Base-by-base conservation (phyloP, 805 yeast genomes). In the Candida ponderosae region DNA sequence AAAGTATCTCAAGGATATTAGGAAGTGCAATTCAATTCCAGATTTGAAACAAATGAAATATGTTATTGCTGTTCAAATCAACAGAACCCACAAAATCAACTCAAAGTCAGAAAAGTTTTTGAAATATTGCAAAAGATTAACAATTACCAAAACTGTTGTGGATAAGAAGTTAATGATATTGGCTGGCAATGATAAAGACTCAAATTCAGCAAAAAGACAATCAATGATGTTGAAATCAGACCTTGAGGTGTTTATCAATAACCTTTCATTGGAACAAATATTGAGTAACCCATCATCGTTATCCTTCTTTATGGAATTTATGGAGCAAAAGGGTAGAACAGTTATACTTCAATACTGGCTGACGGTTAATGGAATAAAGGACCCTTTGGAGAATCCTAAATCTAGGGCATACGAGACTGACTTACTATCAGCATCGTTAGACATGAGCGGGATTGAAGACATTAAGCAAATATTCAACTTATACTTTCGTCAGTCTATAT, bases 291-390 rank as follows among this genome's bases (percentile, higher is more conserved):
- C 77, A 3, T 48, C 68, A 0, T 66, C 73, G 6, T 50, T 74
- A 6, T 58, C 73, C 1, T 68, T 62, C 34, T 76, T 76, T 41
- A 68, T 63, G 61, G 75, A 69, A 35, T 76, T 68, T 44, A 73
- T 77, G 80, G 76, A 72, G 24, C 68, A 66, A 35, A 50, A 76
- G 16, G 55, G 62, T 4, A 55, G 74, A 33, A 57, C 67, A 1
- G 59, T 58, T 0, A 51, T 78, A 21, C 50, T 86, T 4, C 79
- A 78, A 32, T 77, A 76, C 42, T 83, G 88, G 86, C 53, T 72
- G 5, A 69, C 74, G 2, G 80, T 86, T 3, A 82, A 85, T 42
- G 65, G 72, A 0, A 68, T 85, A 29, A 75, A 77, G 47, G 82
- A 82, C 34, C 95, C 96, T 0, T 56, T 88, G 15, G 82, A 72